Base-by-base conservation (phyloP, 2,329 filamentous ascomycete species). In the Emergomyces africanus region DNA sequence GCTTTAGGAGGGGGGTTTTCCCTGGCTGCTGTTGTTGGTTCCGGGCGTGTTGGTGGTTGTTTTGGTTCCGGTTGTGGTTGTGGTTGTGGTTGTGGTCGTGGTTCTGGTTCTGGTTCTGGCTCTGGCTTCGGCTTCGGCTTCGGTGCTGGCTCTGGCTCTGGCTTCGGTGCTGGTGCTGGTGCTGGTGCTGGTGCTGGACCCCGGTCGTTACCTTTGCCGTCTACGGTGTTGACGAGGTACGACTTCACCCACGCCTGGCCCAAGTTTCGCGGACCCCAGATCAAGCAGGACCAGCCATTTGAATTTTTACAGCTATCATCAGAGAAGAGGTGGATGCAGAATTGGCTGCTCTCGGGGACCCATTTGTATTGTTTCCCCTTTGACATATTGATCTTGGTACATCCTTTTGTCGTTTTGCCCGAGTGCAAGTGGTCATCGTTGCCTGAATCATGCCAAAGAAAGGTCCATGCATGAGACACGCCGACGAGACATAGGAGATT, bases 321-420 rank as follows among this genome's bases (percentile, higher is more conserved):
- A 14, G 57, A 28, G 30, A 61, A 61, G 23, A 57, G 10, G 8
- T 54, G 44, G 33, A 61, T 35, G 51, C 59, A 61, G 14, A 48
- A 41, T 20, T 35, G 35, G 37, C 23, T 56, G 18, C 25, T 41
- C n/a, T 61, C 51, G 4, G 59, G 57, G 53, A 56, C 59, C 57
- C 57, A 61, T 50, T 56, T 59, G 44, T 61, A 61, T 33, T 61
- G 42, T 41, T 25, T 59, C 28, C 59, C 59, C 35, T 59, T 51
- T 3, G 39, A n/a, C 50, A 61, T 39, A 15, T 57, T 15, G 41
- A 61, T 61, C 12, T 55, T 51, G 1, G 57, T 56, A 23, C 59
- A 61, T 33, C 37, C 39, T 46, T 53, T 20, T 10, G 51, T 28
- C 12, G 37, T 23, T 30, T 14, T 46, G 41, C 59, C 59, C 20